Evolutionary conservation across 129 eudicot genomes (phyloP).

Genomic region (Helianthus annuus): HanXRQr2.0-SUNRISE NC_035437.2:38953266-38953765

Average conservation of each 20-base stretch:
- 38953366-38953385: background rate
- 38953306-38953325: background rate
- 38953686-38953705: too few relatives aligned
- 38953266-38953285: background rate
- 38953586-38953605: too few relatives aligned
- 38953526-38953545: too few relatives aligned
- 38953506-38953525: background rate
- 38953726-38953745: too few relatives aligned
- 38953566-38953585: too few relatives aligned
- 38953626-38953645: too few relatives aligned
- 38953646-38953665: too few relatives aligned
- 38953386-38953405: background rate
- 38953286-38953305: background rate
- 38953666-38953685: too few relatives aligned
- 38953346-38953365: background rate
- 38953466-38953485: background rate
- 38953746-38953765: too few relatives aligned
- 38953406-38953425: background rate
- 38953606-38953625: too few relatives aligned
- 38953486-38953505: background rate
- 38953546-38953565: too few relatives aligned
- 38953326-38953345: background rate
- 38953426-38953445: background rate
- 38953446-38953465: background rate
- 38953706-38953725: too few relatives aligned